phyloP scores from a whole-genome alignment of 192 early-diverging fungal species.

The Podila horticola region DNA sequence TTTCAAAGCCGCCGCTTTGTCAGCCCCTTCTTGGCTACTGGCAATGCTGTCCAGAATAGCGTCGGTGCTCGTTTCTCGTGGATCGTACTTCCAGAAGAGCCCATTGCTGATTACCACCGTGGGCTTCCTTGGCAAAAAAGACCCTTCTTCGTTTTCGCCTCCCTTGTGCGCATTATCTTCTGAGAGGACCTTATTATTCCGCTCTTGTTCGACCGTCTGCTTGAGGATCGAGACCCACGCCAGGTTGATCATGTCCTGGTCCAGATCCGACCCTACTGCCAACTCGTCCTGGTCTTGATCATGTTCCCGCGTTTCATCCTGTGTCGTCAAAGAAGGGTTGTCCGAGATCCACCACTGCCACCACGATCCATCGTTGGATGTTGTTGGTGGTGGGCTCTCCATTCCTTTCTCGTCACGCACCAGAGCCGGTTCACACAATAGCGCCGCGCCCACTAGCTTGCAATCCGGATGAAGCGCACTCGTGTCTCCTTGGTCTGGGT shows the following conservation, averaged over 20 bases:
- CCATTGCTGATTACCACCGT: constrained; percentile 37
- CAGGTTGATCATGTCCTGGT: constrained; percentile 44
- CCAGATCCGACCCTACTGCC: constrained; percentile 38
- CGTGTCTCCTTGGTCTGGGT: background rate
- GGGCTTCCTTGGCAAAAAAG: constrained; percentile 8
- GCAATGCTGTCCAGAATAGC: background rate
- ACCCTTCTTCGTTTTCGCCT: background rate
- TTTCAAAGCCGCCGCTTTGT: background rate
- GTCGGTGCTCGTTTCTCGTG: constrained; percentile 9
- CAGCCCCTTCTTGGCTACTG: background rate
- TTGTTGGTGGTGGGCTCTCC: background rate
- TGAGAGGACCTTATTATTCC: background rate
- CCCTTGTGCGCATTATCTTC: background rate
- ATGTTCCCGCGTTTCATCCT: background rate
- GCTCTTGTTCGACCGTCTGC: constrained; percentile 12
- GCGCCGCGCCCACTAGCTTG: constrained; percentile 15
- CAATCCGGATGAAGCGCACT: constrained; percentile 43
- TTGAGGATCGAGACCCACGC: constrained; percentile 23
- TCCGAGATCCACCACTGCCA: constrained; percentile 33
- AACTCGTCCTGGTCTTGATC: constrained; percentile 14
- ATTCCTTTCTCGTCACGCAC: background rate
- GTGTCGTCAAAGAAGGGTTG: background rate
- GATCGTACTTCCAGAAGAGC: constrained; percentile 43
- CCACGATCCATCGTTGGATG: constrained; percentile 13
- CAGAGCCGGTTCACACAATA: constrained; percentile 34